Conservation (phyloP, 352 stramenopile species). For the Poterioochromonas sp. region DNA sequence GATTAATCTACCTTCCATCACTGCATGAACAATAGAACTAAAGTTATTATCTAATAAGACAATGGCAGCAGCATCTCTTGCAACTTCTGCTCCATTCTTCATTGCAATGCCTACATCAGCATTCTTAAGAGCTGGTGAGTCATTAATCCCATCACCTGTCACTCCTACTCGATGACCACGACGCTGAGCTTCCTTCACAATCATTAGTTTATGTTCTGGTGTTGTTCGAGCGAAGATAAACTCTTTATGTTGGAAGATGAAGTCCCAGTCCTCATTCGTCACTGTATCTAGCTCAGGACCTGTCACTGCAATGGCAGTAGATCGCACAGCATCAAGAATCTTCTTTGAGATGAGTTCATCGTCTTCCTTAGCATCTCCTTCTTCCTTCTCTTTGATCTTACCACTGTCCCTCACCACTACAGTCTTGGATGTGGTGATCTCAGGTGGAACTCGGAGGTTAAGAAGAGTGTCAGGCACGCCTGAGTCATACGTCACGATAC, state of each 20-base stretch:
- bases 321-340: neutral
- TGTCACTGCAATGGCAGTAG: conserved; percentile 62
- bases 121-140: conserved; percentile 83
- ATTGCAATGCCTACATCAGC: conserved; percentile 95
- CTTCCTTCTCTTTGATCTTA: too few species aligned
- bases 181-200: conserved; percentile 78
- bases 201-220: conserved; percentile 84
- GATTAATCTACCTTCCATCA: conserved; percentile 85
- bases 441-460: neutral
- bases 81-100: conserved; percentile 90
- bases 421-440: neutral
- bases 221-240: conserved; percentile 89
- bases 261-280: conserved; percentile 68
- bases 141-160: conserved; percentile 94
- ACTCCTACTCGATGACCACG: conserved; percentile 77
- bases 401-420: too few species aligned
- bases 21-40: conserved; percentile 81
- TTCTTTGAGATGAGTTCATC: too few species aligned
- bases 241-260: conserved; percentile 53
- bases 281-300: conserved; percentile 66
- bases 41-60: conserved; percentile 97
- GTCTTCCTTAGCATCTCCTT: too few species aligned
- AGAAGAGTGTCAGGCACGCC: neutral
- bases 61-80: conserved; percentile 85
- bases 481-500: conserved; percentile 68